These are phyloP conservation scores for Fusarium sp. DNA, from an alignment of 2,329 filamentous ascomycete genomes.

Conservation along the genomic window DNA sequence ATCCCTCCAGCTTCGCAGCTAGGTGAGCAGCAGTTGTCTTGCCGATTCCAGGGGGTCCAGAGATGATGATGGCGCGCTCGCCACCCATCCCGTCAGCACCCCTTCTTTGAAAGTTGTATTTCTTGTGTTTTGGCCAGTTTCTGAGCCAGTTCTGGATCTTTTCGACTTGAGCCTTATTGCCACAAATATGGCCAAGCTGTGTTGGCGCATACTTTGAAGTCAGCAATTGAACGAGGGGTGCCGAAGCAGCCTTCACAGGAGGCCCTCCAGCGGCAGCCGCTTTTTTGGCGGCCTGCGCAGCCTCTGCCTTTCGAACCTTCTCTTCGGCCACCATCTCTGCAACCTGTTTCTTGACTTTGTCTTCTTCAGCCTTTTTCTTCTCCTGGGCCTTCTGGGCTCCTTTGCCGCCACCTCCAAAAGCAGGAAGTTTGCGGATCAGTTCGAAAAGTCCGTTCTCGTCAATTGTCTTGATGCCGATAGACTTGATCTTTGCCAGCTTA, in stretches of 20 bases:
- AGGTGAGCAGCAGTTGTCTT: constrained; percentile 98
- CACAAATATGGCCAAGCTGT: constrained; percentile 86
- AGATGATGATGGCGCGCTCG: constrained; percentile 90
- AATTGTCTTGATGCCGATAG: constrained; percentile 86
- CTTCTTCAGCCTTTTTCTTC: constrained; percentile 85
- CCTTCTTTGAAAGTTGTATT: constrained; percentile 80
- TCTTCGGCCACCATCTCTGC: constrained; percentile 88
- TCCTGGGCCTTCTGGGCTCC: constrained; percentile 85
- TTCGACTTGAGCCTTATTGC: constrained; percentile 90
- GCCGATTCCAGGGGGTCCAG: constrained; percentile 93
- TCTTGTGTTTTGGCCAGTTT: constrained; percentile 80
- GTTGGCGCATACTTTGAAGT: constrained; percentile 95
- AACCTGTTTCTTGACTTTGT: constrained; percentile 81
- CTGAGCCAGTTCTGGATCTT: constrained; percentile 88
- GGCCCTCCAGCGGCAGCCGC: constrained; percentile 43
- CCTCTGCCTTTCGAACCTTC: constrained; percentile 62
- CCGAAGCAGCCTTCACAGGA: constrained; percentile 46
- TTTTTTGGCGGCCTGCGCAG: constrained; percentile 57
- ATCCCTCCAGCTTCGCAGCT: constrained; percentile 90
- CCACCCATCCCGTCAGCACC: constrained; percentile 85
- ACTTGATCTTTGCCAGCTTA: constrained; percentile 86
- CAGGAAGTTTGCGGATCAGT: constrained; percentile 81
- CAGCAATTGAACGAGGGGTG: constrained; percentile 75
- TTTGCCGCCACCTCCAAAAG: constrained; percentile 86
- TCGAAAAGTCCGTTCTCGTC: constrained; percentile 92